phyloP scores from a whole-genome alignment of 345 rosid genomes.

The Citrus sinensis region DNA sequence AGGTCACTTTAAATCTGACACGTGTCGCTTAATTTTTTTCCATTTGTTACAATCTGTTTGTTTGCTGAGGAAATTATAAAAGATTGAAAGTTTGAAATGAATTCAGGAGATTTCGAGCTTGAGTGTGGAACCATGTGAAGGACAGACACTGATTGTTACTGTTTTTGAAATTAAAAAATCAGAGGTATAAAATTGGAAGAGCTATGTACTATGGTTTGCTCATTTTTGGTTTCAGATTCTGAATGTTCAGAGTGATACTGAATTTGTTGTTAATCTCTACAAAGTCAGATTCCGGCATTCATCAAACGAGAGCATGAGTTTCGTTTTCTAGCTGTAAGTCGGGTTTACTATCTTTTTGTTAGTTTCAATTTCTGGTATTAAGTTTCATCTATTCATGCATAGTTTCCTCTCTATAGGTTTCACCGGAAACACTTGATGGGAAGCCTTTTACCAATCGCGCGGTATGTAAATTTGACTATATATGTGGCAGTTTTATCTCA shows the following conservation, averaged over 20 bases:
- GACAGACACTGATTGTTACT: conserved; percentile 69
- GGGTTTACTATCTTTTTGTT: neutral
- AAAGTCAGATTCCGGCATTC: conserved; percentile 76
- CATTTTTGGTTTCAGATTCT: neutral
- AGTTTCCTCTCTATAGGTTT: conserved; percentile 39
- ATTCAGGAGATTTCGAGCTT: conserved; percentile 88
- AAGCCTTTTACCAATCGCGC: conserved; percentile 51
- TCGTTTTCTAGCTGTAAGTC: conserved; percentile 83
- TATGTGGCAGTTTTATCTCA: neutral
- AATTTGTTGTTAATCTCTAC: neutral
- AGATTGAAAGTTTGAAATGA: neutral
- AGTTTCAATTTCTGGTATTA: neutral
- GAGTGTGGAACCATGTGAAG: conserved; percentile 76
- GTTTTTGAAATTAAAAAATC: conserved; percentile 72
- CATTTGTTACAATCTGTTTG: neutral
- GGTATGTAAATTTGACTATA: conserved; percentile 40
- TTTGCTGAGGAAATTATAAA: neutral
- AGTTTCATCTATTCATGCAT: neutral
- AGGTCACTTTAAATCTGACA: conserved; percentile 32
- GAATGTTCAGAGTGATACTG: neutral
- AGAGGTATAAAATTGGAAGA: conserved; percentile 44
- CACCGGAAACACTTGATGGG: conserved; percentile 69
- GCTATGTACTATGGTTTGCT: neutral
- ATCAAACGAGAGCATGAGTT: conserved; percentile 81
- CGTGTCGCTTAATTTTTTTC: neutral